Base-by-base conservation (phyloP, 768 basidiomycete genomes). In the Vararia minispora region DNA sequence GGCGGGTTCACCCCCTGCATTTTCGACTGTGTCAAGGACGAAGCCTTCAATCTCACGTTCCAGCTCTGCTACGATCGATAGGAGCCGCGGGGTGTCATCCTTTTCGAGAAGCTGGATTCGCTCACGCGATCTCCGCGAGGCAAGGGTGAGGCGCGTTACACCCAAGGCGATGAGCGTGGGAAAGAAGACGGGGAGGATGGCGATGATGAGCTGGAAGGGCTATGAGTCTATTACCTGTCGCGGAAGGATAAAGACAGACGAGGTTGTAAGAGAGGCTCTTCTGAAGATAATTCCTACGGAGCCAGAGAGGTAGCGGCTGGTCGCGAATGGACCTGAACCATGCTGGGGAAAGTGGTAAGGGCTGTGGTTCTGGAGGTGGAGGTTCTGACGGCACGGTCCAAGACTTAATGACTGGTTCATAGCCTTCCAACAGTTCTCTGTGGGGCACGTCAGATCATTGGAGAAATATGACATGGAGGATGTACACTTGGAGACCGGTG, bases 101-200 rank as follows among this genome's bases (percentile, higher is more conserved):
- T 62, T 57, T 56, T 87, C 84, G 13, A 88, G 66, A 2, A 68
- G 51, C 40, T 64, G 67, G 40, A 91, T 75, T 14, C 88, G 77
- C 12, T 63, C 62, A 3, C 71, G 73, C 3, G 86, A 89, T 1
- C 64, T 59, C 21, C 62, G 69, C 0, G 79, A 63, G 13, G 76
- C 68, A 24, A 76, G 59, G 2, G 72, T 59, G 27, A 90, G 62
- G 1, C 74, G 74, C 28, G 75, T 34, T 26, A 83, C 31, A n/a
- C 62, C 57, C 4, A 81, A 52, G 6, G 71, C 64, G 12, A 85
- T 29, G 41, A 77, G 48, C 3, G 71, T 48, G 1, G 85, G 84
- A 1, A 87, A 47, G 9, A 90, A 54, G 29, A 89, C 29, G 0
- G 88, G 87, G 8, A 86, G 57, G 13, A 73, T 40, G 1, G 62